Conservation (phyloP, 208 protist species). For the Herpetomonas samuelpessoai region DNA sequence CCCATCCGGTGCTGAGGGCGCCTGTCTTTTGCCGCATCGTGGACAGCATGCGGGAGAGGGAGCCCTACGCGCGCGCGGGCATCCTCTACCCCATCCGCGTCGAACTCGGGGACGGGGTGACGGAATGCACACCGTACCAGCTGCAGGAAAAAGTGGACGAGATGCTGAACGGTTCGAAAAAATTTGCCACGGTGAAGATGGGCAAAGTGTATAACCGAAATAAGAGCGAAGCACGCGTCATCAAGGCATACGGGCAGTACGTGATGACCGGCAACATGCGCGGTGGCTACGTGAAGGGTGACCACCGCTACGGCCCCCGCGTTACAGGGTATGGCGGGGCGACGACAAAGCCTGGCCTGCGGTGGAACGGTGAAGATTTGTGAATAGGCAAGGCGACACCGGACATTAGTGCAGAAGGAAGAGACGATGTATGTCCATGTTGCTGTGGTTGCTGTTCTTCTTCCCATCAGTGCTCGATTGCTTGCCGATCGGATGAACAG, state of each 20-base stretch:
- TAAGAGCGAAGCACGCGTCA: conserved; percentile 44
- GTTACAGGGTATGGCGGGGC: conserved; percentile 81
- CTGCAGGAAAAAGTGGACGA: conserved; percentile 68
- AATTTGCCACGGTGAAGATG: conserved; percentile 69
- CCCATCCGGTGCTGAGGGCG: conserved; percentile 8
- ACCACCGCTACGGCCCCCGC: conserved; percentile 79
- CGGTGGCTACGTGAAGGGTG: conserved; percentile 83
- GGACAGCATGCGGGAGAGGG: conserved; percentile 64
- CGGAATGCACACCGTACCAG: conserved; percentile 46
- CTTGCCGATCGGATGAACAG: too few relatives aligned
- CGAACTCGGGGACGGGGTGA: conserved; percentile 70
- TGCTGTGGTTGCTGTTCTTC: too few relatives aligned
- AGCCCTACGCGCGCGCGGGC: conserved; percentile 55
- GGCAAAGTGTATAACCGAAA: conserved; percentile 73
- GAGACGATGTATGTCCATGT: too few relatives aligned
- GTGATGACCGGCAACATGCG: conserved; percentile 84
- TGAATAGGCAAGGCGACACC: too few relatives aligned
- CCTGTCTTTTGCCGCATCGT: conserved; percentile 85
- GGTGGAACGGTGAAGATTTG: conserved; percentile 83
- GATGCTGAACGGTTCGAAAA: conserved; percentile 62
- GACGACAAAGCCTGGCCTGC: conserved; percentile 78
- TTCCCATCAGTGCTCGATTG: too few relatives aligned
- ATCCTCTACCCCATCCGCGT: conserved; percentile 82
- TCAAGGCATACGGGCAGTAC: conserved; percentile 74
- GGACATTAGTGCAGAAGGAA: too few relatives aligned